A percentile compares a stretch with the other conserved stretches of the same genome.
These are phyloP conservation scores for Solanum arcanum DNA, from an alignment of 257 asterid species.

Conservation along the genomic window DNA sequence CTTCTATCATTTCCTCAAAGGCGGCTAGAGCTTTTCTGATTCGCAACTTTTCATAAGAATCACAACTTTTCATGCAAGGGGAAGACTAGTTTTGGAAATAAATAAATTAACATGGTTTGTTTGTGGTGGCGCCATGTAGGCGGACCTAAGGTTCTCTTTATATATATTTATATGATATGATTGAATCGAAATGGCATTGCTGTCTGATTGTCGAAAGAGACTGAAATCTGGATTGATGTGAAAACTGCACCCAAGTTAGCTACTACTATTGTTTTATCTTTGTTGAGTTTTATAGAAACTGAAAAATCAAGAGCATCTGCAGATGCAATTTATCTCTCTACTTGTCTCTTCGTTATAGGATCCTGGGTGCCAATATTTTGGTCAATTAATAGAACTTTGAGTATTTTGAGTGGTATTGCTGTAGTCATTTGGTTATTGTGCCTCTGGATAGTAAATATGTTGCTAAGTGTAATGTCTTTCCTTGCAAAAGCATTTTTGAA, in stretches of 20 bases:
- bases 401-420: neutral
- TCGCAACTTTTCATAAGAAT: too few species aligned
- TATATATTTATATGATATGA: too few species aligned
- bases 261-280: neutral
- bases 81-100: too few species aligned
- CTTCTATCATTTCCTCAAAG: neutral
- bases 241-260: neutral
- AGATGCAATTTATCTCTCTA: neutral
- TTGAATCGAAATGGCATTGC: neutral
- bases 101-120: too few species aligned
- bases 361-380: neutral
- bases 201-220: neutral
- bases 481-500: neutral
- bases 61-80: too few species aligned
- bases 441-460: neutral
- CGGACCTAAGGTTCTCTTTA: too few species aligned
- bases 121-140: too few species aligned
- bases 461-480: neutral
- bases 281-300: neutral
- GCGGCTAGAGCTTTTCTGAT: neutral
- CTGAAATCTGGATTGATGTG: neutral
- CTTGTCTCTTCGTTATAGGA: neutral
- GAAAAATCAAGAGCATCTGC: neutral
- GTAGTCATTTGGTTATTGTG: neutral
- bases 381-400: neutral